Base-by-base conservation (phyloP, 768 basidiomycete genomes). In the Tylopilus sp. region DNA sequence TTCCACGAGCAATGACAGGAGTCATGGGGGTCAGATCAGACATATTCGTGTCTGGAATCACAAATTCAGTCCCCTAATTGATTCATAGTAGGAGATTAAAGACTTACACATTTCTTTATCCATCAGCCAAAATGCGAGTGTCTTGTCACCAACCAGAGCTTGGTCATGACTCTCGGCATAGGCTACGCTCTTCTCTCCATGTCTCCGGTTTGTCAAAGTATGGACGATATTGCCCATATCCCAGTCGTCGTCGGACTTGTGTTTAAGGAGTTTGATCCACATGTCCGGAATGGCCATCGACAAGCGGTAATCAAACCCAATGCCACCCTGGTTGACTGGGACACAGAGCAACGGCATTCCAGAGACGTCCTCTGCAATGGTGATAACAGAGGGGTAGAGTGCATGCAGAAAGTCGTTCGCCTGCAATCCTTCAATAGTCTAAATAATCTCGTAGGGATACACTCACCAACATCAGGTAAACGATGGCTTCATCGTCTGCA, bases 251-350 rank as follows among this genome's bases (percentile, higher is more conserved):
- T 99, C 97, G 3, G 71, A 57, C 65, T 82, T 83, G 74, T 99
- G 97, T 69, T 98, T 99, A 60, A 98, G 81, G 25, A 98, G 78
- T 72, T 99, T 98, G 77, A 99, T 99, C 93, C 94, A 99, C 94
- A 96, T 98, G 71, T 99, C 97, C 3, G 97, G 97, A 47, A 99
- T 82, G 21, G 97, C 97, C 97, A 98, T 99, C 26, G 93, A 92
- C 42, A 99, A 77, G 29, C 97, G 88, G 71, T 98, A 99, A 74
- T 99, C 97, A 72, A 98, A 99, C 5, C 96, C 97, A 47, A 99
- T 77, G 14, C 97, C 97, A 42, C 96, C 97, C 53, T 85, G 78
- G 36, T 74, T 63, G 33, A 88, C 86, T 3, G 93, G 84, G 12
- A 82, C 74, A 63, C 96, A 86, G 19, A 99, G 85, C 12, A 98